Percentiles rank a stretch among this genome's conserved stretches.
These are phyloP conservation scores for Nemania sp. DNA, from an alignment of 2,329 filamentous ascomycete genomes.

Conservation along the genomic window DNA sequence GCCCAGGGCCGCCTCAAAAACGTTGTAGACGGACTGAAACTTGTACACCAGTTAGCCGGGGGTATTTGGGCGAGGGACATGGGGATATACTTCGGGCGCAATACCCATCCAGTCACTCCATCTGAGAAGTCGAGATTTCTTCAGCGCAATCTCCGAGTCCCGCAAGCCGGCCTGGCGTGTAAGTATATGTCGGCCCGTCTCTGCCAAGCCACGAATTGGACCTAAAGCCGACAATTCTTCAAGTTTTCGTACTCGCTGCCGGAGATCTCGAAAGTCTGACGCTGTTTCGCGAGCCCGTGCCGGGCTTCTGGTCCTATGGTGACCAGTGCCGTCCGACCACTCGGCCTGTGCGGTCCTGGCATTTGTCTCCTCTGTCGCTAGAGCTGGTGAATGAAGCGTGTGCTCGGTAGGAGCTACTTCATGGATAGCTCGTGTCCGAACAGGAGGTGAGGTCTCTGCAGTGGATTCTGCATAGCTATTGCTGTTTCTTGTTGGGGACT, in stretches of 20 bases:
- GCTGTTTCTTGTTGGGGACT: neutral
- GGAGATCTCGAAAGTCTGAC: slow-evolving; percentile 25
- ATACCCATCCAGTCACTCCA: slow-evolving; percentile 41
- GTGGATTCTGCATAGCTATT: slow-evolving; percentile 13
- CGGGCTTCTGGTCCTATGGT: neutral
- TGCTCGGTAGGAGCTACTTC: neutral
- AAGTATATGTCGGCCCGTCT: slow-evolving; percentile 32
- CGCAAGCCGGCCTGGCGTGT: slow-evolving; percentile 28
- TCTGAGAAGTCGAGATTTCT: slow-evolving; percentile 42
- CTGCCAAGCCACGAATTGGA: slow-evolving; percentile 20
- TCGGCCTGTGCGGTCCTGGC: neutral
- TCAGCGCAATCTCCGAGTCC: slow-evolving; percentile 38
- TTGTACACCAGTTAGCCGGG: slow-evolving; percentile 24
- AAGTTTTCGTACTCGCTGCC: slow-evolving; percentile 27
- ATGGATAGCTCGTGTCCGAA: neutral
- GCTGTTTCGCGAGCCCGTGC: slow-evolving; percentile 10
- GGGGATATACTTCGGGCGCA: slow-evolving; percentile 37
- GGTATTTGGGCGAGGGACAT: neutral
- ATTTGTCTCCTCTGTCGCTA: neutral
- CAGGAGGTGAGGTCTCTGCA: slow-evolving; percentile 11
- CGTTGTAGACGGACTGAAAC: slow-evolving; percentile 37
- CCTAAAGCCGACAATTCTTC: slow-evolving; percentile 27
- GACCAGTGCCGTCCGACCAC: neutral
- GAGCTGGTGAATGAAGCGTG: neutral
- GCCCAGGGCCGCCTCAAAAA: slow-evolving; percentile 34